Conservation (phyloP, 768 basidiomycete species). For the Mycena epipterygia region DNA sequence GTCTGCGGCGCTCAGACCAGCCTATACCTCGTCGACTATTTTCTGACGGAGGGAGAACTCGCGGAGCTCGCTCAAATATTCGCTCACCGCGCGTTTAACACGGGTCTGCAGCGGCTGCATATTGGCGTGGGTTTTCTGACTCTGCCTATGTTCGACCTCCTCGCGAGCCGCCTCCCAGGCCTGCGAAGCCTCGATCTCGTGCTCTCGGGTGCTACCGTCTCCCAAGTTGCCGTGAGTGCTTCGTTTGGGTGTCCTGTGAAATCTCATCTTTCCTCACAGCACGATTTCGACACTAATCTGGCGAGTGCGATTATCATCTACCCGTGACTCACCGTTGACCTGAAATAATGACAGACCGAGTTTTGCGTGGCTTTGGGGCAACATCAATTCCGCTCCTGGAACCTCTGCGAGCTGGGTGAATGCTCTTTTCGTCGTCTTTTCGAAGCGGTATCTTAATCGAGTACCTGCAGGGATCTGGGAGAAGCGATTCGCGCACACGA, state of each 20-base stretch:
- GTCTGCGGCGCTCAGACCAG: conserved; percentile 43
- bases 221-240: conserved; percentile 4
- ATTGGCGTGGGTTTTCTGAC: conserved; percentile 40
- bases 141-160: conserved; percentile 20
- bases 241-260: no score
- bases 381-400: conserved; percentile 18
- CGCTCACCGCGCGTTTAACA: conserved; percentile 34
- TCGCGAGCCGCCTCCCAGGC: conserved; percentile 15
- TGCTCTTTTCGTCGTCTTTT: background rate
- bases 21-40: conserved; percentile 42
- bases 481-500: conserved; percentile 22
- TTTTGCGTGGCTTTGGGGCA: background rate
- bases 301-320: no score
- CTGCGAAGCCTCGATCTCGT: conserved; percentile 24
- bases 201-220: background rate
- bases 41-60: conserved; percentile 41
- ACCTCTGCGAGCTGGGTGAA: conserved; percentile 11
- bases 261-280: background rate
- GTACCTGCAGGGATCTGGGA: conserved; percentile 33
- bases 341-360: background rate
- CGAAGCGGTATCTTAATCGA: background rate
- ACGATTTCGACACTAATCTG: no score
- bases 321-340: background rate
- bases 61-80: conserved; percentile 40
- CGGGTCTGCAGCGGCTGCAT: conserved; percentile 38